These are phyloP conservation scores for Paecilomyces sp. DNA, from an alignment of 2,329 filamentous ascomycete species.

Conservation along the genomic window DNA sequence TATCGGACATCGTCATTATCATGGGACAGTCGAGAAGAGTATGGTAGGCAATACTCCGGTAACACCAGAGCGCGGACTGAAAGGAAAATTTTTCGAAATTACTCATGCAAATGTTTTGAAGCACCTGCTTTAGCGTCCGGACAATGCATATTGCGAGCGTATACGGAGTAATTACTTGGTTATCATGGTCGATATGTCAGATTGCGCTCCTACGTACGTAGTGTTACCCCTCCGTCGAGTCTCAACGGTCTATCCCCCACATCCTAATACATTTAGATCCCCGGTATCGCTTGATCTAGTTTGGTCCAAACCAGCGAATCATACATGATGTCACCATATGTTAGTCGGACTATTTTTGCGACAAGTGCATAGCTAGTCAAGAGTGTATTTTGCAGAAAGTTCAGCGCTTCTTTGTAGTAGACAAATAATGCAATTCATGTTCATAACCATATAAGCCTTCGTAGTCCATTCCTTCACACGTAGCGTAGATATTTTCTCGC, in stretches of 20 bases:
- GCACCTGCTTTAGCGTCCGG: too few species aligned
- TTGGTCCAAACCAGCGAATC: neutral
- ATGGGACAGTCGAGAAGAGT: conserved; percentile 3
- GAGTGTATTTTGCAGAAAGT: too few species aligned
- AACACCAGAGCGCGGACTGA: too few species aligned
- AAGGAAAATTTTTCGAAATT: too few species aligned
- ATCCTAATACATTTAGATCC: neutral
- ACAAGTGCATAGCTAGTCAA: too few species aligned
- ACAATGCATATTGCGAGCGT: too few species aligned
- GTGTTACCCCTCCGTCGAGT: too few species aligned
- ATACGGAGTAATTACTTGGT: too few species aligned
- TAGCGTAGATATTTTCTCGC: neutral
- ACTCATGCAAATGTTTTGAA: too few species aligned
- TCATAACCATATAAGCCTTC: neutral
- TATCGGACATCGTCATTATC: neutral
- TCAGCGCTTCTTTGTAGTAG: neutral
- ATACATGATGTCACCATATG: neutral
- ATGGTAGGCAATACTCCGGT: too few species aligned
- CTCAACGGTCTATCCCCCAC: neutral
- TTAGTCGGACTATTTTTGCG: too few species aligned
- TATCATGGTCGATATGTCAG: neutral
- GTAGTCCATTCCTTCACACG: neutral
- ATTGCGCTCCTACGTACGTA: neutral
- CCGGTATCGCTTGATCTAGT: neutral
- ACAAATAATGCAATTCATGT: neutral